Evolutionary conservation across 345 rosid genomes (phyloP).

Genomic region (Camelina hispida): DNA sequence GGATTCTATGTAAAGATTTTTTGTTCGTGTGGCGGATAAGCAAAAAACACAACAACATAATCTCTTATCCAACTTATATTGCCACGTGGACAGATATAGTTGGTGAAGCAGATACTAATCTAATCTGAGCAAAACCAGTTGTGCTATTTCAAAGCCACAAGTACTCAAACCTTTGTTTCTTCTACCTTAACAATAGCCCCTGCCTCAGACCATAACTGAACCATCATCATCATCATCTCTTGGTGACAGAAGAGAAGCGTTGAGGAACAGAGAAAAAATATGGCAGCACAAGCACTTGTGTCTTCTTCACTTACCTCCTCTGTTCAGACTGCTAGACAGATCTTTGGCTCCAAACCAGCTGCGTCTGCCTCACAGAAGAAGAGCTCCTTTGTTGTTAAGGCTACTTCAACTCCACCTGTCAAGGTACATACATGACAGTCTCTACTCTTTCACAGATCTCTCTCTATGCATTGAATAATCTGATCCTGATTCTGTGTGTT

Average conservation of each 20-base stretch:
- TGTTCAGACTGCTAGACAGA: constrained; percentile 76
- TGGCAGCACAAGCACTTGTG: constrained; percentile 94
- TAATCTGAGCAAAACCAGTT: constrained; percentile 51
- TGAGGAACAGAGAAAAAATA: constrained; percentile 30
- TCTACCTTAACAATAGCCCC: constrained; percentile 38
- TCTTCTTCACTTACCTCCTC: constrained; percentile 84
- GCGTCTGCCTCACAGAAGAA: constrained; percentile 54
- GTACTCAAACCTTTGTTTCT: constrained; percentile 31
- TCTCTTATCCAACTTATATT: constrained; percentile 55
- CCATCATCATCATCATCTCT: constrained; percentile 34
- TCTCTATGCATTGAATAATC: neutral
- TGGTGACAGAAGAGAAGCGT: constrained; percentile 35
- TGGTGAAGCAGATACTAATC: constrained; percentile 72
- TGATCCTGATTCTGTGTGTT: constrained; percentile 29
- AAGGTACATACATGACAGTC: constrained; percentile 60
- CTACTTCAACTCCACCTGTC: constrained; percentile 89
- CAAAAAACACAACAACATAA: constrained; percentile 33
- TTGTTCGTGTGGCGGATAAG: constrained; percentile 34
- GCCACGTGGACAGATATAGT: constrained; percentile 65
- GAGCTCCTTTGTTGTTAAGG: constrained; percentile 69
- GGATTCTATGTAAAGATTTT: constrained; percentile 33
- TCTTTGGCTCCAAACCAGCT: constrained; percentile 59
- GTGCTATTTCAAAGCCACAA: constrained; percentile 42
- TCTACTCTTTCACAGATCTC: constrained; percentile 5
- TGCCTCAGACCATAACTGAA: constrained; percentile 39